A percentile compares a stretch with the other conserved stretches of the same genome.
Evolutionary conservation across 116 monocot genomes (phyloP).

Genomic region (Phalaenopsis hybrid): DNA sequence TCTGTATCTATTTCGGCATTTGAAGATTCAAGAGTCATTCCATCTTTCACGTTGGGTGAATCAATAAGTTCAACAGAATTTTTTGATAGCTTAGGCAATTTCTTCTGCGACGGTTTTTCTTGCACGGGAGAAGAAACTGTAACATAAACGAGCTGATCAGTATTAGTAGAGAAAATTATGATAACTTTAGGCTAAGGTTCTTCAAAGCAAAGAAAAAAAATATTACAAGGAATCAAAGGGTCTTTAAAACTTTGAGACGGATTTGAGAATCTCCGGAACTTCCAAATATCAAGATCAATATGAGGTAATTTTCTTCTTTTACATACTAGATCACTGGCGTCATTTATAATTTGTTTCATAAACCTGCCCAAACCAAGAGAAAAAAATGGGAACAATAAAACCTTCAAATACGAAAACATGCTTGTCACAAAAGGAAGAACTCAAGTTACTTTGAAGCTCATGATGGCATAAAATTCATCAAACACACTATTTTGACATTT

Average conservation of each 20-base stretch:
- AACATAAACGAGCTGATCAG: conserved; percentile 6
- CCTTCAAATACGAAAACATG: not conserved
- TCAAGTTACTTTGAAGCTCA: not conserved
- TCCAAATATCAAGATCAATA: conserved; percentile 68
- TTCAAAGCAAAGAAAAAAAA: not conserved
- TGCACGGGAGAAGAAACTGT: conserved; percentile 24
- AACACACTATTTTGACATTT: not conserved
- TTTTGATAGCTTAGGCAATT: conserved; percentile 5
- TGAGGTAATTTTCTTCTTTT: conserved; percentile 58
- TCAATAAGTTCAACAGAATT: not conserved
- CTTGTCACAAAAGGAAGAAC: not conserved
- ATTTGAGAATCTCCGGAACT: conserved; percentile 25
- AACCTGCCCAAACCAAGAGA: conserved; percentile 20
- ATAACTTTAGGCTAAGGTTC: not conserved
- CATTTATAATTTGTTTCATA: conserved; percentile 43
- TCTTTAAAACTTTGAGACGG: conserved; percentile 30
- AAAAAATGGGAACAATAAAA: not conserved
- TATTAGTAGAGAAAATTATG: not conserved
- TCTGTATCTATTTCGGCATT: conserved; percentile 1
- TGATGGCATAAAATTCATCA: not conserved
- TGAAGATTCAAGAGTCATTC: not conserved
- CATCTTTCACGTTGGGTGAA: conserved; percentile 7
- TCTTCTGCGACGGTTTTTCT: conserved; percentile 13
- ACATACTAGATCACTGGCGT: conserved; percentile 47
- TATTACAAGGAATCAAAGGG: conserved; percentile 51